Conservation (phyloP, 1,284 basidiomycete species). For the Rhodotorula sp. region DNA sequence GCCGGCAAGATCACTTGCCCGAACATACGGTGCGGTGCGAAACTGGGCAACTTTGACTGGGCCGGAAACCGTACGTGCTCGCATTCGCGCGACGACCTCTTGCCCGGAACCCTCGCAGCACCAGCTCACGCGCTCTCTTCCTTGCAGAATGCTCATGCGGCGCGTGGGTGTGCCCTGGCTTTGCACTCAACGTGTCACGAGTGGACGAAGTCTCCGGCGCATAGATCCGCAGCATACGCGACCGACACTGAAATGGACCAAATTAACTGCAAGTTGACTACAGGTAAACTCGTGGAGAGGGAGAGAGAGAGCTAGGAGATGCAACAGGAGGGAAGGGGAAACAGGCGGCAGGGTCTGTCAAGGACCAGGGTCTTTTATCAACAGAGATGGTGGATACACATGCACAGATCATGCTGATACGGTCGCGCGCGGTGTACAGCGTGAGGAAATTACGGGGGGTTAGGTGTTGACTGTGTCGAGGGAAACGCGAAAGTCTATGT, state of each 20-base stretch:
- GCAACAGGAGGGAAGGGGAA: neutral
- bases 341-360: neutral
- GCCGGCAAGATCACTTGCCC: conserved; percentile 88
- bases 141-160: conserved; percentile 44
- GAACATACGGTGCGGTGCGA: conserved; percentile 79
- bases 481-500: too few species aligned
- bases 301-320: neutral
- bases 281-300: too few species aligned
- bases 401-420: neutral
- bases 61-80: conserved; percentile 64
- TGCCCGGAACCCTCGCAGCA: neutral
- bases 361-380: neutral
- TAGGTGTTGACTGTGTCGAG: too few species aligned
- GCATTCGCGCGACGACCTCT: neutral
- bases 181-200: conserved; percentile 39
- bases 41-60: conserved; percentile 96
- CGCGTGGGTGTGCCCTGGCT: conserved; percentile 45
- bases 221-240: neutral
- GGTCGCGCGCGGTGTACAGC: too few species aligned
- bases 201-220: conserved; percentile 40
- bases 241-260: too few species aligned
- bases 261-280: too few species aligned
- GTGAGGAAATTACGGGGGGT: too few species aligned
- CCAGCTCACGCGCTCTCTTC: neutral
- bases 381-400: neutral